phyloP scores from a whole-genome alignment of 805 yeast genomes.

The Candida quercuum region DNA sequence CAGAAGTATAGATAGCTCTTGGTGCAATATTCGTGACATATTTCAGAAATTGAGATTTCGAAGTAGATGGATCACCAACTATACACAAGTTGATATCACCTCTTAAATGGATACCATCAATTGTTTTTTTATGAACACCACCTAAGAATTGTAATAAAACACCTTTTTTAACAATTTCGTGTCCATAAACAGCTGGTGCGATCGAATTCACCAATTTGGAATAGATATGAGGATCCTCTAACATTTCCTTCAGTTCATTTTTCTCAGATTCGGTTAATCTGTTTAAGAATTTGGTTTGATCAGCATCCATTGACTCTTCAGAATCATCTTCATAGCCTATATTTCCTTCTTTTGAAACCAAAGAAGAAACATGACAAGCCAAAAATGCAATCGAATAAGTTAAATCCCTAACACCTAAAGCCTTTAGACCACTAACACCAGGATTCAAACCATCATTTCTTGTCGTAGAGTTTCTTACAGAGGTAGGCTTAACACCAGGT shows the following conservation, averaged over 20 bases:
- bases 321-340: constrained; percentile 36
- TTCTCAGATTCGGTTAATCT: constrained; percentile 78
- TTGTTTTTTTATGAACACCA: constrained; percentile 91
- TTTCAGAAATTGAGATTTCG: constrained; percentile 92
- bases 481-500: constrained; percentile 89
- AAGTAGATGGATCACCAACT: constrained; percentile 97
- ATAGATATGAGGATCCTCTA: constrained; percentile 80
- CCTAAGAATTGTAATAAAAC: constrained; percentile 82
- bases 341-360: constrained; percentile 32
- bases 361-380: constrained; percentile 84
- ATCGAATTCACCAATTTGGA: constrained; percentile 79
- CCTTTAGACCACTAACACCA: constrained; percentile 83
- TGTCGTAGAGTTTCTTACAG: constrained; percentile 59
- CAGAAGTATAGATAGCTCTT: constrained; percentile 93
- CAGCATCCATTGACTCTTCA: constrained; percentile 42
- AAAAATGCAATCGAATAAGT: constrained; percentile 88
- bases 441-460: constrained; percentile 63
- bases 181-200: constrained; percentile 96
- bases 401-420: constrained; percentile 85
- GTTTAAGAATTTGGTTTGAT: constrained; percentile 76
- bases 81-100: constrained; percentile 96
- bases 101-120: constrained; percentile 90
- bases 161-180: constrained; percentile 91
- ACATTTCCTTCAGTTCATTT: constrained; percentile 82
- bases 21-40: constrained; percentile 91